Evolutionary conservation across 2,329 filamentous ascomycete genomes (phyloP).

Genomic region (Ambrosiella cleistominuta): DNA sequence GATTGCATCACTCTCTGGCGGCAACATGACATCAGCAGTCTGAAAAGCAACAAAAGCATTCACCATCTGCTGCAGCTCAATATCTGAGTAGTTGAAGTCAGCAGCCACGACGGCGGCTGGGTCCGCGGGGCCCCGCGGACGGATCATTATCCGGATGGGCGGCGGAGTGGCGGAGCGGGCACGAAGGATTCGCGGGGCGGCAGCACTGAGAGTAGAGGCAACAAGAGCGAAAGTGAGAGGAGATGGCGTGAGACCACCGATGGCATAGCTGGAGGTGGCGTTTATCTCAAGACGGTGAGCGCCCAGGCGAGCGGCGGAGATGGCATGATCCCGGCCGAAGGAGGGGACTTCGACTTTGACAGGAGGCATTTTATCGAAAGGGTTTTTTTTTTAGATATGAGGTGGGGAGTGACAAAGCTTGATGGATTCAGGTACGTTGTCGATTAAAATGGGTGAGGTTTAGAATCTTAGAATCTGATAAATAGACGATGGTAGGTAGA

Average conservation of each 20-base stretch:
- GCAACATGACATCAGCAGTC: constrained; percentile 2
- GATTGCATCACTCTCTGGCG: not conserved
- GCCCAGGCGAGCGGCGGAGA: constrained; percentile 24
- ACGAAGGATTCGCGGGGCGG: not conserved
- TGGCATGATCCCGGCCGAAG: constrained; percentile 28
- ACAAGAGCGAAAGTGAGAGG: constrained; percentile 21
- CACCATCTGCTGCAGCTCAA: not conserved
- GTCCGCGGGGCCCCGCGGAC: constrained; percentile 25
- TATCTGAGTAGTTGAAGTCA: not conserved
- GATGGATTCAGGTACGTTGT: too few relatives aligned
- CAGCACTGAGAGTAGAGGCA: constrained; percentile 6
- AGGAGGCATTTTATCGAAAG: constrained; percentile 6
- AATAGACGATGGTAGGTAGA: too few relatives aligned
- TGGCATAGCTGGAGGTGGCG: constrained; percentile 29
- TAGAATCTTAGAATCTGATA: too few relatives aligned
- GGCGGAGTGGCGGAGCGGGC: not conserved
- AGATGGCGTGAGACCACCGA: constrained; percentile 34
- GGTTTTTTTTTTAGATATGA: too few relatives aligned
- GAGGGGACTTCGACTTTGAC: constrained; percentile 33
- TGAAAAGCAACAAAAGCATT: not conserved
- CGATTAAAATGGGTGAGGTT: too few relatives aligned
- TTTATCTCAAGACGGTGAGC: constrained; percentile 38
- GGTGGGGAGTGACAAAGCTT: not conserved
- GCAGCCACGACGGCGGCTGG: not conserved
- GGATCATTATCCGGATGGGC: constrained; percentile 35